Evolutionary conservation across 192 early-diverging fungal genomes (phyloP).

Genomic region (Backusella mclennaniae): DNA sequence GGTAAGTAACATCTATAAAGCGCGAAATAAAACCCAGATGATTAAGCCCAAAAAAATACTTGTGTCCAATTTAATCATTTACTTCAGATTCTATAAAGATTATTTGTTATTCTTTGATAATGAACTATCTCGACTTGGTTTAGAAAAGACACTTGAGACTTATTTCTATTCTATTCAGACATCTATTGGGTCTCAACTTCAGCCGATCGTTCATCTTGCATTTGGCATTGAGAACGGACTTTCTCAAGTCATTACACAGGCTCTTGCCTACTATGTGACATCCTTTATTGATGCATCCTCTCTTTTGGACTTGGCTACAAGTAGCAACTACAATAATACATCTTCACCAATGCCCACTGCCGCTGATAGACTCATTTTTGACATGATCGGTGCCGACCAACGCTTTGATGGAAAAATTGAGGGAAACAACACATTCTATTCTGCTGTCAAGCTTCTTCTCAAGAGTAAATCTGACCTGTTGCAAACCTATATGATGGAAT

Average conservation of each 20-base stretch:
- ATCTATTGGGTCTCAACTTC: conserved; percentile 23
- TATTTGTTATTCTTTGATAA: conserved; percentile 28
- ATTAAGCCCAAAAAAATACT: background rate
- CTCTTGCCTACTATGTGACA: conserved; percentile 14
- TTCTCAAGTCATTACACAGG: conserved; percentile 3
- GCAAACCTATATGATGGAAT: conserved; percentile 15
- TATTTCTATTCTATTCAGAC: conserved; percentile 21
- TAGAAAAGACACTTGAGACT: background rate
- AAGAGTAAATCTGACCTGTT: conserved; percentile 21
- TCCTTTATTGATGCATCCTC: conserved; percentile 2
- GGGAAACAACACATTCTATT: conserved; percentile 18
- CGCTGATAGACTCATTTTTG: background rate
- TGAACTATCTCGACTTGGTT: background rate
- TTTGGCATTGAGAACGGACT: conserved; percentile 21
- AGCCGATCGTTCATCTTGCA: conserved; percentile 22
- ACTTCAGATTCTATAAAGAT: conserved; percentile 11
- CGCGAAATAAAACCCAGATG: background rate
- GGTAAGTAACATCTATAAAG: conserved; percentile 13
- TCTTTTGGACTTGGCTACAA: background rate
- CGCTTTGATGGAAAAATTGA: conserved; percentile 25
- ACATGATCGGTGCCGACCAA: conserved; percentile 13
- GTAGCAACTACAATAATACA: background rate
- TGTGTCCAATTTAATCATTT: background rate
- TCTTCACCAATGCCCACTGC: background rate
- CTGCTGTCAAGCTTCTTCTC: conserved; percentile 12